Evolutionary conservation across 352 stramenopile species (phyloP).

Genomic region (Pythium scleroteichum): DNA sequence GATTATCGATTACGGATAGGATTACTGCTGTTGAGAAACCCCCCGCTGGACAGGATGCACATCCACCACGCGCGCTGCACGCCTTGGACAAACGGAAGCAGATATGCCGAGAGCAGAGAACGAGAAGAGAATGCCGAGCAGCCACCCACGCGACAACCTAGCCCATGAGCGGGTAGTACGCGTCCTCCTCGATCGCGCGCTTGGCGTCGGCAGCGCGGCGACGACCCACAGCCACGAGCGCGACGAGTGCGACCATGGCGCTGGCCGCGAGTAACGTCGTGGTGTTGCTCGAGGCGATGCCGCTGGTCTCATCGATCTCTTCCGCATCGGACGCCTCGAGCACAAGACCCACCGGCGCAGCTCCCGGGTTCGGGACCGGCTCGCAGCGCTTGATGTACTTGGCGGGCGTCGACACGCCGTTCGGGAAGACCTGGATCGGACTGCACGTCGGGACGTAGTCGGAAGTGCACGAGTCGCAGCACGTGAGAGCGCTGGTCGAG

Average conservation of each 20-base stretch:
- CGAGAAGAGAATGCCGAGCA: too few relatives aligned
- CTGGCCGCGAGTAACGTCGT: neutral
- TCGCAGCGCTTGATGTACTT: conserved; percentile 52
- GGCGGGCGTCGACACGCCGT: conserved; percentile 29
- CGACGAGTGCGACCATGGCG: conserved; percentile 16
- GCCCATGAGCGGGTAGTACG: conserved; percentile 61
- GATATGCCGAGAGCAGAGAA: too few relatives aligned
- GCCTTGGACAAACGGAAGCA: too few relatives aligned
- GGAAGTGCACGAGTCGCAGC: conserved; percentile 46
- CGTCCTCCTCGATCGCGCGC: conserved; percentile 34
- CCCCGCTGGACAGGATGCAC: too few relatives aligned
- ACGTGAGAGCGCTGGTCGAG: conserved; percentile 29
- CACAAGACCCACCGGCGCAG: too few relatives aligned
- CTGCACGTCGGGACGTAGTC: conserved; percentile 30
- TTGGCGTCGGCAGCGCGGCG: conserved; percentile 21
- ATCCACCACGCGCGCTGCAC: too few relatives aligned
- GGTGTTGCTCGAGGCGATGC: conserved; percentile 14
- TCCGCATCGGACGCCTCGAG: conserved; percentile 13
- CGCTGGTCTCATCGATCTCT: conserved; percentile 1
- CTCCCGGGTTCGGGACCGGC: conserved; percentile 5
- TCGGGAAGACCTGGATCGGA: conserved; percentile 42
- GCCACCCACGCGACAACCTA: conserved; percentile 20
- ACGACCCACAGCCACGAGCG: conserved; percentile 36
- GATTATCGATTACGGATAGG: too few relatives aligned
- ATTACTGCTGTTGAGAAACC: too few relatives aligned